These are phyloP conservation scores for Biscogniauxia marginata DNA, from an alignment of 2,329 filamentous ascomycete genomes.

Conservation along the genomic window DNA sequence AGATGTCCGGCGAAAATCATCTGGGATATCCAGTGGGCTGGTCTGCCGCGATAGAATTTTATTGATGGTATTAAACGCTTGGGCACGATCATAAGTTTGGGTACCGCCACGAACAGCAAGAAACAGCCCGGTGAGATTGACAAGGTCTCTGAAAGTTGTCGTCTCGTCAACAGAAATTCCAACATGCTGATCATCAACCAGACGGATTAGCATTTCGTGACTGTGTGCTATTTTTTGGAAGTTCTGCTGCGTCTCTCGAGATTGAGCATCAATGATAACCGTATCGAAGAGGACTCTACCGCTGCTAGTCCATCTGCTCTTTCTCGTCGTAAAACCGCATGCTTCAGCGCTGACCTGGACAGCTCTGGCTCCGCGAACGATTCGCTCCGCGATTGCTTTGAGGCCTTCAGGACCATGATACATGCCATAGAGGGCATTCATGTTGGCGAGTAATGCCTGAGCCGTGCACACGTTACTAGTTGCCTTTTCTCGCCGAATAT, in stretches of 20 bases:
- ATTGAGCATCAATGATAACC: slow-evolving; percentile 61
- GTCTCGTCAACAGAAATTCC: slow-evolving; percentile 80
- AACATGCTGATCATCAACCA: slow-evolving; percentile 58
- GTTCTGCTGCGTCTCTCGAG: slow-evolving; percentile 46
- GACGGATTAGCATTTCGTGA: slow-evolving; percentile 60
- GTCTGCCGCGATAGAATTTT: slow-evolving; percentile 36
- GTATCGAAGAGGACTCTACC: slow-evolving; percentile 74
- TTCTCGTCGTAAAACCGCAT: slow-evolving; percentile 63
- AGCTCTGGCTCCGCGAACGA: slow-evolving; percentile 68
- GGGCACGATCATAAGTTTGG: too few relatives aligned
- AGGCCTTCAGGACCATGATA: slow-evolving; percentile 88
- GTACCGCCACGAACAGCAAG: slow-evolving; percentile 2
- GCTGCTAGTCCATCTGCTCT: slow-evolving; percentile 54
- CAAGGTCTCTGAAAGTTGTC: slow-evolving; percentile 50
- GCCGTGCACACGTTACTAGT: slow-evolving; percentile 98
- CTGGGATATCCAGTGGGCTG: slow-evolving; percentile 49
- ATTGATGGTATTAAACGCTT: slow-evolving; percentile 23
- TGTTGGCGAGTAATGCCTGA: slow-evolving; percentile 90
- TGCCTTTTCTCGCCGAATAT: slow-evolving; percentile 93
- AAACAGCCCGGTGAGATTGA: slow-evolving; percentile 28
- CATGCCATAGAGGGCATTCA: slow-evolving; percentile 91
- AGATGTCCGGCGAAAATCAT: slow-evolving; percentile 66
- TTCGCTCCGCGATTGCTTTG: slow-evolving; percentile 76
- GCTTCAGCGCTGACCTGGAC: slow-evolving; percentile 63
- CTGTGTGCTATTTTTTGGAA: slow-evolving; percentile 52